These are phyloP conservation scores for Nannizziopsis barbatae DNA, from an alignment of 2,329 filamentous ascomycete species.

Conservation along the genomic window DNA sequence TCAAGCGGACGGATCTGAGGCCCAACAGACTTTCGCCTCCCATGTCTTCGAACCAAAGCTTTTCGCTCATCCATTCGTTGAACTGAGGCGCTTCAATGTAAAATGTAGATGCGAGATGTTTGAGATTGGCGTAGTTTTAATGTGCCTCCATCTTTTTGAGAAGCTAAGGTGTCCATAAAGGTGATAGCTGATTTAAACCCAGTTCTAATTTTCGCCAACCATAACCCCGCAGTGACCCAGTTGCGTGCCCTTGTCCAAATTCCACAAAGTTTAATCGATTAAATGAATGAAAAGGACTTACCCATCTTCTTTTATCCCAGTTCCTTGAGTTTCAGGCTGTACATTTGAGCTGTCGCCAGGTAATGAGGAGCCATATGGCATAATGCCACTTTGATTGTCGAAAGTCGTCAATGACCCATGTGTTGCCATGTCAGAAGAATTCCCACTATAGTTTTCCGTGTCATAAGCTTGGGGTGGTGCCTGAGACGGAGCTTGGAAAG, in stretches of 20 bases:
- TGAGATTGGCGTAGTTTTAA: too few species aligned
- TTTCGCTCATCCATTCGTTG: too few species aligned
- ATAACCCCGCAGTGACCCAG: not conserved
- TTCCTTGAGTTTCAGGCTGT: conserved; percentile 30
- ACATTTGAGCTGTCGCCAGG: conserved; percentile 18
- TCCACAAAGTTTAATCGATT: conserved; percentile 13
- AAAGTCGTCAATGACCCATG: conserved; percentile 1
- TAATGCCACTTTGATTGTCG: conserved; percentile 18
- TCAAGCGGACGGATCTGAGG: too few species aligned
- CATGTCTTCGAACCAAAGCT: too few species aligned
- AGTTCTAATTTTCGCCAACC: not conserved
- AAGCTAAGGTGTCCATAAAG: too few species aligned
- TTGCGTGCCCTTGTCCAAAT: conserved; percentile 3
- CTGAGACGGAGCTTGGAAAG: not conserved
- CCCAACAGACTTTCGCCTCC: too few species aligned
- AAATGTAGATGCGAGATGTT: too few species aligned
- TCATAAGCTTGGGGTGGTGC: not conserved
- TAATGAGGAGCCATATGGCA: conserved; percentile 23
- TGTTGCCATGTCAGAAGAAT: not conserved
- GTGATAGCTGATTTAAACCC: not conserved
- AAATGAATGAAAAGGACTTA: conserved; percentile 46
- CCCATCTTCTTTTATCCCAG: conserved; percentile 75
- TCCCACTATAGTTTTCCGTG: not conserved
- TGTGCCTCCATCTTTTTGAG: not conserved
- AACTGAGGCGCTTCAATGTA: too few species aligned